Conservation (phyloP, 208 protist species). For the Strigomonas galati region DNA sequence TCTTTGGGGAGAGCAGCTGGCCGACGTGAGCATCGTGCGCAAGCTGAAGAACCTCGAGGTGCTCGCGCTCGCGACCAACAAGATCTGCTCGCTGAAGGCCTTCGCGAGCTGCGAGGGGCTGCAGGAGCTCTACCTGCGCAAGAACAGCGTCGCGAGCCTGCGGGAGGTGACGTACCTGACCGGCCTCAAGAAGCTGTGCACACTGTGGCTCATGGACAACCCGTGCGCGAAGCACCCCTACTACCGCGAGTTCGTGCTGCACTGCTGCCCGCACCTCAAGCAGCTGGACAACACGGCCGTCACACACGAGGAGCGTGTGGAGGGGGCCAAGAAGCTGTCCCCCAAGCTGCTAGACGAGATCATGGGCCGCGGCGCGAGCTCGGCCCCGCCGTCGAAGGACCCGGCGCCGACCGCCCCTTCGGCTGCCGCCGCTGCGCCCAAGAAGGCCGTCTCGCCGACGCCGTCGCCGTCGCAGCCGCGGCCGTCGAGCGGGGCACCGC, state of each 20-base stretch:
- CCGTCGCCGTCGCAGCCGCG: neutral
- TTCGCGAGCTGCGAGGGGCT: slow-evolving; percentile 70
- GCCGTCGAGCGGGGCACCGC: neutral
- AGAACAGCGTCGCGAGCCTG: slow-evolving; percentile 83
- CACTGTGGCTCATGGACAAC: slow-evolving; percentile 93
- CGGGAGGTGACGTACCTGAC: slow-evolving; percentile 73
- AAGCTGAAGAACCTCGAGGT: slow-evolving; percentile 81
- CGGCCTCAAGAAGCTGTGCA: slow-evolving; percentile 60
- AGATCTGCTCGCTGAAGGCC: slow-evolving; percentile 59
- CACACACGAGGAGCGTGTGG: slow-evolving; percentile 56
- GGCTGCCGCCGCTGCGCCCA: too few relatives aligned
- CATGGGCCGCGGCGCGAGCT: slow-evolving; percentile 22
- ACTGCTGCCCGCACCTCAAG: slow-evolving; percentile 73
- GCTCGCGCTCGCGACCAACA: slow-evolving; percentile 83
- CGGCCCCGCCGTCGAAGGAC: neutral
- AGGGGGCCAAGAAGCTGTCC: slow-evolving; percentile 46
- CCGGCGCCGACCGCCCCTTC: too few relatives aligned
- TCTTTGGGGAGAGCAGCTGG: slow-evolving; percentile 84
- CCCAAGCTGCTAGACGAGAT: slow-evolving; percentile 59
- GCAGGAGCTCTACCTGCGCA: slow-evolving; percentile 92
- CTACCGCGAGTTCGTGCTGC: slow-evolving; percentile 87
- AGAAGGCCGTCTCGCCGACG: too few relatives aligned
- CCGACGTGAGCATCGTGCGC: slow-evolving; percentile 70
- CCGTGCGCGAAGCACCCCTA: slow-evolving; percentile 76
- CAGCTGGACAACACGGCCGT: slow-evolving; percentile 88